Evolutionary conservation across 2,329 filamentous ascomycete species (phyloP), one percentile per base, ranked within the genome.

Genomic region (Clarireedia hainanense): DNA sequence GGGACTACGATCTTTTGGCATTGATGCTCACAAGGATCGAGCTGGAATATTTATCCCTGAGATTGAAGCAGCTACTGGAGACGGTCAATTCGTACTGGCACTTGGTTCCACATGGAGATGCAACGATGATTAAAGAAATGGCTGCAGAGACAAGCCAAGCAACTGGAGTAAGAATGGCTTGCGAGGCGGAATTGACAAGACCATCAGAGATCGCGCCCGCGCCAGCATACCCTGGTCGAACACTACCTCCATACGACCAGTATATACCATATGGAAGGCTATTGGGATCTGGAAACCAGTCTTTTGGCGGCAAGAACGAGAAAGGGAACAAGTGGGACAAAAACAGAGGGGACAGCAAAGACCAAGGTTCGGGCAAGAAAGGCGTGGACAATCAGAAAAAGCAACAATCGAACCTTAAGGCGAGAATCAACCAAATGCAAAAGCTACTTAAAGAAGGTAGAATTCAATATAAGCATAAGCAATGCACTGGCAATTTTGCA

Each of bases 161-260:
- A 9, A 42, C 47, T 34, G 48, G 26, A 24, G 30, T 45, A 30
- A 37, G 34, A 14, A 40, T 53, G 15, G 50, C 55, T n/a, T 51
- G 46, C 10, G 50, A 56, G 7, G 55, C 50, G 0, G 43, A 57
- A 40, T 30, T 56, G 5, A 46, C 37, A 39, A 27, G 50, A 26
- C 24, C 46, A 24, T 52, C 48, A 30, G 54, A 56, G 27, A 56
- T 49, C 27, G 43, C 55, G 17, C 37, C 58, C 7, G 39, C 52
- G n/a, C 50, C 52, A 47, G 50, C 57, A 47, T 53, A 36, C 10
- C 54, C 54, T 27, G 57, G 53, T 10, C 50, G 43, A n/a, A 36
- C 14, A 12, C 15, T 55, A 24, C 52, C 47, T 6, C 47, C 46
- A 1, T 24, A 26, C 2, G 47, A 47, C 6, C 26, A 27, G 2